Base-by-base conservation (phyloP, 2,329 filamentous ascomycete genomes). In the Fusarium guadeloupense region DNA sequence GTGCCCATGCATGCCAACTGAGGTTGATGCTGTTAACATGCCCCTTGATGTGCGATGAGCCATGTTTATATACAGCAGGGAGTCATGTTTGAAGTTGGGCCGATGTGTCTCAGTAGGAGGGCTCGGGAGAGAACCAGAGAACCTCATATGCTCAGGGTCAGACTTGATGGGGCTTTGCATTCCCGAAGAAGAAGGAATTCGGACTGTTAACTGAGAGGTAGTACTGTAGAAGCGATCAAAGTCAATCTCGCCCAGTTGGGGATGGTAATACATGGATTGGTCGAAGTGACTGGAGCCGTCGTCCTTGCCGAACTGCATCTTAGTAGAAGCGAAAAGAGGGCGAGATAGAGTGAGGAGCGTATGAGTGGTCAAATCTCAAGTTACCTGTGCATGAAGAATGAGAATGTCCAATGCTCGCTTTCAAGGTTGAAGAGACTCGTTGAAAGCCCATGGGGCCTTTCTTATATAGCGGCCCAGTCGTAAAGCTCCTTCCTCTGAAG, bases 271-370 rank as follows among this genome's bases (percentile, higher is more conserved):
- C 62, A 76, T 68, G 58, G 71, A 44, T 62, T 74, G 73, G 45
- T 66, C 72, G 67, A 70, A 72, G 56, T 74, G 61, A 65, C 66
- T 73, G 68, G 75, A 77, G 72, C 68, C 70, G 56, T 76, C 74
- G 42, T 77, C 75, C 69, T 77, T 72, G 55, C 74, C 71, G 63
- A 76, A 75, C 59, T 74, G 74, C 74, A 75, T 76, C 42, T 45
- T 71, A 64, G 54, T 43, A 30, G 41, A 59, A 21, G 53, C 30
- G 41, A 33, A 53, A 51, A 34, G 43, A 48, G 40, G 28, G 43
- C 48, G 23, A 23, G 26, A 39, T 26, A 34, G 54, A 41, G 31
- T n/a, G 30, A 40, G 26, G 13, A 43, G 44, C 25, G 47, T 43
- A 34, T 37, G 34, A 19, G n/a, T 35, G 43, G 44, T 37, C 43